phyloP scores from a whole-genome alignment of 192 early-diverging fungal genomes.

The Phycomyces nitens region DNA sequence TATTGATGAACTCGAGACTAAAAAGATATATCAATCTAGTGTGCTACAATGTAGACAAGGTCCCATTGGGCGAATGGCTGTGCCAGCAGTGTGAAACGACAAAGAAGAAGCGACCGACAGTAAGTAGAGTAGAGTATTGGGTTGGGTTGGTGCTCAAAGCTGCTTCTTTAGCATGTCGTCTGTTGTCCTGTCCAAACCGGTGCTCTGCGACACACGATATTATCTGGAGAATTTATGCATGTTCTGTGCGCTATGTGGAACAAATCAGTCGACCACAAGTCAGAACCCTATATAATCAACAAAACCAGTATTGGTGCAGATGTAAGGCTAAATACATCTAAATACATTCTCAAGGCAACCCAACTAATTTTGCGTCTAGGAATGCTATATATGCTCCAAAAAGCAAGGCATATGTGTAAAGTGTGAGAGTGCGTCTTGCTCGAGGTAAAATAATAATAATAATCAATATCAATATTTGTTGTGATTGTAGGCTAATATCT shows the following conservation, averaged over 20 bases:
- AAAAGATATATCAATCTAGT: constrained; percentile 17
- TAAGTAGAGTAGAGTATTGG: too few species aligned
- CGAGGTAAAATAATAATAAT: background rate
- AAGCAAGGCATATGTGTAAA: constrained; percentile 18
- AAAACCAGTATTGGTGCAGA: background rate
- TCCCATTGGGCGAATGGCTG: constrained; percentile 47
- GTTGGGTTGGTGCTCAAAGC: too few species aligned
- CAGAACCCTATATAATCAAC: constrained; percentile 2
- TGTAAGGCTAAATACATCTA: constrained; percentile 1
- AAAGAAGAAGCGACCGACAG: constrained; percentile 35
- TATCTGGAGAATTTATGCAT: constrained; percentile 5
- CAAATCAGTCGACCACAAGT: background rate
- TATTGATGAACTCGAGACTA: background rate
- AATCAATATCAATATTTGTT: too few species aligned
- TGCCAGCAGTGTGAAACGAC: constrained; percentile 45
- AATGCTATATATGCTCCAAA: constrained; percentile 17
- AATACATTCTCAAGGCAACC: background rate
- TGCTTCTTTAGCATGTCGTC: background rate
- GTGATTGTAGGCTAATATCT: too few species aligned
- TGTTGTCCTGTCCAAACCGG: background rate
- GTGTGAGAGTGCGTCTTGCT: constrained; percentile 11
- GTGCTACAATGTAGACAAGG: constrained; percentile 40
- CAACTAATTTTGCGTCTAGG: background rate
- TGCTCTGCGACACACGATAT: background rate
- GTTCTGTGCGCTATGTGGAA: constrained; percentile 3